A percentile compares a stretch with the other conserved stretches of the same genome.
These are phyloP conservation scores for Neurospora sp. DNA, from an alignment of 495 filamentous ascomycete genomes.

Conservation along the genomic window DNA sequence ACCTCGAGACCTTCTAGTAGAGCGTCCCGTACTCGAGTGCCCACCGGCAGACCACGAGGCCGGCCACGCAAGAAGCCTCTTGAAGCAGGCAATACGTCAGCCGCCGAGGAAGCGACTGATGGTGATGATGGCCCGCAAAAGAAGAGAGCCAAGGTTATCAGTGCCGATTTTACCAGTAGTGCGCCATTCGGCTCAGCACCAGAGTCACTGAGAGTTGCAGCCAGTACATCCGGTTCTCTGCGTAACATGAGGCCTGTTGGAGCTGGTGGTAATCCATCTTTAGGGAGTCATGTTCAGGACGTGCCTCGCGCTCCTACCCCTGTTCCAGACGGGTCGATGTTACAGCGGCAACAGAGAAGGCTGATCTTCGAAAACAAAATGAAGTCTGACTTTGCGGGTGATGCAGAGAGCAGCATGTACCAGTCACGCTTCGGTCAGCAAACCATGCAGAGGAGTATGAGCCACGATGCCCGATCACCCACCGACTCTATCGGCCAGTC, in stretches of 20 bases:
- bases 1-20: conserved; percentile 23
- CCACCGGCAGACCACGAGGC: conserved; percentile 36
- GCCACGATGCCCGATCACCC: conserved; percentile 32
- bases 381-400: conserved; percentile 11
- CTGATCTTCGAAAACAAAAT: conserved; percentile 7
- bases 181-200: conserved; percentile 58
- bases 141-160: conserved; percentile 64
- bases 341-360: conserved; percentile 19
- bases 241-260: conserved; percentile 73
- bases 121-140: conserved; percentile 49
- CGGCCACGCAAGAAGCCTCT: conserved; percentile 35
- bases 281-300: conserved; percentile 53
- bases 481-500: conserved; percentile 40
- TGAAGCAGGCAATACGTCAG: conserved; percentile 46
- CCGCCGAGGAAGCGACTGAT: conserved; percentile 65
- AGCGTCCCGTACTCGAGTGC: conserved; percentile 24
- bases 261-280: conserved; percentile 38
- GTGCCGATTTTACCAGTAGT: conserved; percentile 56
- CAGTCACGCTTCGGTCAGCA: conserved; percentile 6
- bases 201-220: conserved; percentile 76
- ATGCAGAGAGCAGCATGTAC: conserved; percentile 8
- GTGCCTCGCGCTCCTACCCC: conserved; percentile 75
- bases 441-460: conserved; percentile 11
- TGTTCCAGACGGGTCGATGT: conserved; percentile 37
- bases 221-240: conserved; percentile 77